Evolutionary conservation across 2,329 filamentous ascomycete species (phyloP), one percentile per base, ranked within the genome.

Genomic region (Westerdykella sp.): DNA sequence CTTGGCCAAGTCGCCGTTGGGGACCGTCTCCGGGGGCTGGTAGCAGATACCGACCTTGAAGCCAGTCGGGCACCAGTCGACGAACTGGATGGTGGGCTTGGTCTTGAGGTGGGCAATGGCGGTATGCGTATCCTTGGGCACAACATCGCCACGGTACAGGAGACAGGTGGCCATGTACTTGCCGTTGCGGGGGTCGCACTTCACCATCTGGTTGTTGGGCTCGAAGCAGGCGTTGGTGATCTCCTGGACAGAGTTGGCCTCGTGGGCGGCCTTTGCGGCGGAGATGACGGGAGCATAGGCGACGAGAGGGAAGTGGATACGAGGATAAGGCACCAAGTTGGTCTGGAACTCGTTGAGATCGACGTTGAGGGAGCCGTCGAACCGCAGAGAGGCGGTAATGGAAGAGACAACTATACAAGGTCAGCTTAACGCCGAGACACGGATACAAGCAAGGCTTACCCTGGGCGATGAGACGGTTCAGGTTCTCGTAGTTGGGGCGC

Each of bases 21-120:
- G 93, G 45, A 97, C 91, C 74, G 87, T 85, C 77, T 94, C 82
- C 56, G 91, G 91, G 67, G 90, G 87, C 79, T 97, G 90, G 84
- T 94, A 97, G 86, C 90, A 96, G 79, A 98, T 98, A 80, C 93
- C 93, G 60, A 98, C 87, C 87, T 98, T 98, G 85, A 98, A 98
- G 59, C 93, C 93, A 73, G 93, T 98, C 49, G 93, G 93, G 83
- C 93, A 98, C 93, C 93, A 98, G 77, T 98, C 93, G 68, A 98
- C 93, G 70, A 97, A 95, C 76, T 97, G 90, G 69, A 98, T 95
- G 62, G 93, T 95, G 65, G 88, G 86, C 86, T 96, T 97, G 72
- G 93, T 95, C 87, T 97, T 98, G 69, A 97, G 85, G 55, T 87
- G 89, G 50, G 91, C 90, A 58, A 97, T 90, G 54, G 93, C 91